Conservation (phyloP, 2,329 filamentous ascomycete species). For the Passalora sequoiae region DNA sequence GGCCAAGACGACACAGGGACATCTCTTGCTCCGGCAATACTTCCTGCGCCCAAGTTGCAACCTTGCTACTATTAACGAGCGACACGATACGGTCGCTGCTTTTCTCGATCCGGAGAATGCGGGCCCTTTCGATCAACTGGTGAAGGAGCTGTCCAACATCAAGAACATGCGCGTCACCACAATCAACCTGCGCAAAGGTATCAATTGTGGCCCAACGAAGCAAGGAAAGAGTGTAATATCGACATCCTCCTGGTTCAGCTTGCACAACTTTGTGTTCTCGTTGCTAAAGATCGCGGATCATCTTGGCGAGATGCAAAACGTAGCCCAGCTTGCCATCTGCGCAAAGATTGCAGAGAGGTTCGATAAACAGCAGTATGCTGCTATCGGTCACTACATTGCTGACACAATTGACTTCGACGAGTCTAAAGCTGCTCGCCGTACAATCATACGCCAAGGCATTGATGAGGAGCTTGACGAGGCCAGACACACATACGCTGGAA, state of each 20-base stretch:
- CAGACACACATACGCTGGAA: constrained; percentile 70
- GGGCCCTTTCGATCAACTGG: constrained; percentile 51
- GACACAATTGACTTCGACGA: constrained; percentile 74
- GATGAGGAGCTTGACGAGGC: constrained; percentile 70
- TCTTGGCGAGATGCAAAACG: constrained; percentile 54
- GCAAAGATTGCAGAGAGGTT: constrained; percentile 58
- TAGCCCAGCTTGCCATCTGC: constrained; percentile 49
- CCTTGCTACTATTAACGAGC: constrained; percentile 60
- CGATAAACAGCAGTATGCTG: constrained; percentile 54
- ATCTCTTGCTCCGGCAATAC: constrained; percentile 64
- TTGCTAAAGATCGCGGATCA: constrained; percentile 64
- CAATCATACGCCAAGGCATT: constrained; percentile 66
- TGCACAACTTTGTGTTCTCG: constrained; percentile 67
- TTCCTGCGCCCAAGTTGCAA: constrained; percentile 76
- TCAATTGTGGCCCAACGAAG: constrained; percentile 51
- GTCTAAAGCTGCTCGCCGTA: constrained; percentile 65
- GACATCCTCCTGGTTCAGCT: constrained; percentile 59
- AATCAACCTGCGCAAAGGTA: constrained; percentile 69
- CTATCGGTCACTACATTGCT: constrained; percentile 65
- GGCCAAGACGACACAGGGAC: constrained; percentile 74
- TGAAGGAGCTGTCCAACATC: constrained; percentile 61
- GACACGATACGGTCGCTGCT: constrained; percentile 63
- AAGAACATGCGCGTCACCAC: constrained; percentile 69
- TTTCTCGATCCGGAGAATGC: constrained; percentile 66
- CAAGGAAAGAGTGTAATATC: constrained; percentile 54